Percentiles rank a stretch among this genome's conserved stretches.
Evolutionary conservation across 2,329 filamentous ascomycete species (phyloP).

Genomic region (Pseudocercospora fijiensis): DNA sequence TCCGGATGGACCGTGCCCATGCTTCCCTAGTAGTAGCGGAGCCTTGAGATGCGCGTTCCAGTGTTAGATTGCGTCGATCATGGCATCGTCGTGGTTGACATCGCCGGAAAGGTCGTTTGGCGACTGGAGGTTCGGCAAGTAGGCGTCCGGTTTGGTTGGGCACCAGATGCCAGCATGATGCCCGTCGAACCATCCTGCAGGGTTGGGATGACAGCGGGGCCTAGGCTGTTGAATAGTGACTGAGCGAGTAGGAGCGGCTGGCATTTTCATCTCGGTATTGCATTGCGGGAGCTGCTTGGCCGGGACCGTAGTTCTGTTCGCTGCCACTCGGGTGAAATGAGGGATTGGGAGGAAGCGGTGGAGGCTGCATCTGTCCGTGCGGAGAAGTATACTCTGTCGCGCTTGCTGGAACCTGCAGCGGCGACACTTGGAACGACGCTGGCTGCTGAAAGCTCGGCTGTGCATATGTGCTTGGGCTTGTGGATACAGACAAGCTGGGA

Average conservation of each 20-base stretch:
- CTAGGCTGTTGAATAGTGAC: slow-evolving; percentile 31
- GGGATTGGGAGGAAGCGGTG: slow-evolving; percentile 26
- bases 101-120: slow-evolving; percentile 11
- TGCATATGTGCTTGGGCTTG: slow-evolving; percentile 28
- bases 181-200: slow-evolving; percentile 7
- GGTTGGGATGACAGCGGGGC: background rate
- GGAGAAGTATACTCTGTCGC: slow-evolving; percentile 26
- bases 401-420: slow-evolving; percentile 27
- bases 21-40: background rate
- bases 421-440: slow-evolving; percentile 25
- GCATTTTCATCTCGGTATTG: slow-evolving; percentile 31
- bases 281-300: slow-evolving; percentile 22
- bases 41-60: background rate
- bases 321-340: slow-evolving; percentile 24
- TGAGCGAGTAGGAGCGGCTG: slow-evolving; percentile 27
- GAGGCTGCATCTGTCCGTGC: slow-evolving; percentile 32
- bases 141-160: slow-evolving; percentile 12
- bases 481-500: slow-evolving; percentile 29
- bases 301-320: slow-evolving; percentile 28
- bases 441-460: slow-evolving; percentile 22
- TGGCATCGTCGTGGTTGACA: slow-evolving; percentile 11
- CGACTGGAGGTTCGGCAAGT: slow-evolving; percentile 5
- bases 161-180: slow-evolving; percentile 10
- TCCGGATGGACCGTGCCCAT: background rate
- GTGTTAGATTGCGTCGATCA: background rate